phyloP scores from a whole-genome alignment of 306 rosid genomes.

The Cicer chorassanicum region DNA sequence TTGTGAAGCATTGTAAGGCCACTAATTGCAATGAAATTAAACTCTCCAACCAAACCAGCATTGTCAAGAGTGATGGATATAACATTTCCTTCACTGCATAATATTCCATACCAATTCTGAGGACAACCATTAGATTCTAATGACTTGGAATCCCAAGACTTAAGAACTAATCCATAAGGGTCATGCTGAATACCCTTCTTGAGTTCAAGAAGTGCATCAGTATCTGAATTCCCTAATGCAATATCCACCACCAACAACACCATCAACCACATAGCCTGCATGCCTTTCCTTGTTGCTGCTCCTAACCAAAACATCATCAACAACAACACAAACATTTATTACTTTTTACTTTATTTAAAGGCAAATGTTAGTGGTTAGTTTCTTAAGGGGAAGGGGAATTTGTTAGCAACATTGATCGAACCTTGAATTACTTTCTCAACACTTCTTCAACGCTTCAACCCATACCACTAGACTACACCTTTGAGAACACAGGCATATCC shows the following conservation, averaged over 20 bases:
- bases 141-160: constrained; percentile 73
- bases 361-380: too few relatives aligned
- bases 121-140: constrained; percentile 79
- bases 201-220: constrained; percentile 67
- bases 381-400: too few relatives aligned
- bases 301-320: constrained; percentile 47
- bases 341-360: too few relatives aligned
- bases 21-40: constrained; percentile 58
- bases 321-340: constrained; percentile 24
- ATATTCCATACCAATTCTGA: constrained; percentile 67
- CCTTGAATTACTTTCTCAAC: too few relatives aligned
- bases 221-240: constrained; percentile 67
- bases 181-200: constrained; percentile 67
- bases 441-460: too few relatives aligned
- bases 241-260: constrained; percentile 49
- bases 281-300: constrained; percentile 55
- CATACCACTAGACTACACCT: too few relatives aligned
- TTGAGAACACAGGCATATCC: too few relatives aligned
- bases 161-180: constrained; percentile 61
- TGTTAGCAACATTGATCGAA: too few relatives aligned
- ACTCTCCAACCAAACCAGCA: constrained; percentile 69
- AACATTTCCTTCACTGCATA: constrained; percentile 63
- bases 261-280: constrained; percentile 67
- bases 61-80: constrained; percentile 62
- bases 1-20: constrained; percentile 67